Conservation (phyloP, 352 stramenopile genomes). For the Pythium graminicola region DNA sequence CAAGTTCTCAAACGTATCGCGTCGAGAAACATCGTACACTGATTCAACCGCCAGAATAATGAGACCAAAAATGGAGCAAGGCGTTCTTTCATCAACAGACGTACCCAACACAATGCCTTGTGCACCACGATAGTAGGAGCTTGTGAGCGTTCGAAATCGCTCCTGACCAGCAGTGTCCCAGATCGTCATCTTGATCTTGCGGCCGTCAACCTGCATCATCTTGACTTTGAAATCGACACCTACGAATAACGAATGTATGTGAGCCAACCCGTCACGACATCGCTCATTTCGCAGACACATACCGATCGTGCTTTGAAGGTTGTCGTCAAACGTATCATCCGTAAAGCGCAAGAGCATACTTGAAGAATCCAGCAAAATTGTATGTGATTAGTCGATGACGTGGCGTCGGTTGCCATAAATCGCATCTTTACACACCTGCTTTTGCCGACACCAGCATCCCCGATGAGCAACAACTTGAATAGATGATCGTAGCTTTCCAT, state of each 20-base stretch:
- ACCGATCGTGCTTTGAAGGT: constrained; percentile 97
- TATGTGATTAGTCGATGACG: background rate
- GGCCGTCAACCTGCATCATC: constrained; percentile 94
- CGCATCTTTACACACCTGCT: constrained; percentile 63
- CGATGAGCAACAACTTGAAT: constrained; percentile 98
- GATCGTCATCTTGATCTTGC: constrained; percentile 97
- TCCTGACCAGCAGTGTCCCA: constrained; percentile 99
- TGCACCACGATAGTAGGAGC: constrained; percentile 95
- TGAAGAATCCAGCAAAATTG: background rate
- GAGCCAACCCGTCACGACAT: too few species aligned
- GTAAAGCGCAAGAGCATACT: constrained; percentile 98
- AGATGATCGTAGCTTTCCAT: constrained; percentile 95
- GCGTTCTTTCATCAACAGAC: constrained; percentile 12
- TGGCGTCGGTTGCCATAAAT: background rate
- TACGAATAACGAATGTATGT: too few species aligned
- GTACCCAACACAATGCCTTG: constrained; percentile 95
- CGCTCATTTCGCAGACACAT: constrained; percentile 10
- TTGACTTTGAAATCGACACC: constrained; percentile 98
- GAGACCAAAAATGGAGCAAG: too few species aligned
- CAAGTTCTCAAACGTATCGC: constrained; percentile 97
- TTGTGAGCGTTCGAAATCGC: constrained; percentile 96
- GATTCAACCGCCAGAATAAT: background rate
- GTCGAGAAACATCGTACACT: constrained; percentile 96
- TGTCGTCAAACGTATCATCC: constrained; percentile 97
- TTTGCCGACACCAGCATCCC: constrained; percentile 97